phyloP scores from a whole-genome alignment of 2,329 filamentous ascomycete species.

The Colletotrichum sp. region DNA sequence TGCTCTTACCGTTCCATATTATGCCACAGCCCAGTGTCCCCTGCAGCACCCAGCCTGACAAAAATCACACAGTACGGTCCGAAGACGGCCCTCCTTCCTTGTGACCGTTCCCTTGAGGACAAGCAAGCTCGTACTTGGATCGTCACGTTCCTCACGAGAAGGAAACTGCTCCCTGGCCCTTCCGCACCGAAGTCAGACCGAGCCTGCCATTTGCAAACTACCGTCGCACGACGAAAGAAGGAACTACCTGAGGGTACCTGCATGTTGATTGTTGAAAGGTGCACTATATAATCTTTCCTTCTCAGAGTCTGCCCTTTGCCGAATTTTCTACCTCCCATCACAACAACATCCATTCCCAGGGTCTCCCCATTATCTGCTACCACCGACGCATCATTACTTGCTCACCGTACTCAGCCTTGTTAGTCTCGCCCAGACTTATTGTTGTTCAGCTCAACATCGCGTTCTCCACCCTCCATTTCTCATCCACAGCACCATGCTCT shows the following conservation, averaged over 20 bases:
- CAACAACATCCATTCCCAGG: background rate
- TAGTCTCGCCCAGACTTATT: background rate
- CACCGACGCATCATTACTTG: background rate
- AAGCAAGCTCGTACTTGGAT: background rate
- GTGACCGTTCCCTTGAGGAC: background rate
- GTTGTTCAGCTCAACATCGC: accelerated
- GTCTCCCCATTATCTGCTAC: background rate
- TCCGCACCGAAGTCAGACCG: background rate
- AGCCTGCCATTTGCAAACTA: background rate
- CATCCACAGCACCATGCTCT: background rate
- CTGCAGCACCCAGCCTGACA: accelerated
- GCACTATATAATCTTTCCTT: background rate
- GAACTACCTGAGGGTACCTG: background rate
- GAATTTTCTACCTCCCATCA: background rate
- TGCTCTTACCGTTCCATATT: background rate
- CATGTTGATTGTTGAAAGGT: background rate
- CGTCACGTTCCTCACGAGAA: background rate
- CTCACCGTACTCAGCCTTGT: background rate
- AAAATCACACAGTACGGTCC: background rate
- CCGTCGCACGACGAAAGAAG: background rate
- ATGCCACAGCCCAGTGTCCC: background rate
- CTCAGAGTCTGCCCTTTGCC: background rate
- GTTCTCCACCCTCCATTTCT: accelerated
- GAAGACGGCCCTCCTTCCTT: background rate
- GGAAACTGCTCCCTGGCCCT: background rate